Base-by-base conservation (phyloP, 768 basidiomycete genomes). In the Boletus subparvulus region DNA sequence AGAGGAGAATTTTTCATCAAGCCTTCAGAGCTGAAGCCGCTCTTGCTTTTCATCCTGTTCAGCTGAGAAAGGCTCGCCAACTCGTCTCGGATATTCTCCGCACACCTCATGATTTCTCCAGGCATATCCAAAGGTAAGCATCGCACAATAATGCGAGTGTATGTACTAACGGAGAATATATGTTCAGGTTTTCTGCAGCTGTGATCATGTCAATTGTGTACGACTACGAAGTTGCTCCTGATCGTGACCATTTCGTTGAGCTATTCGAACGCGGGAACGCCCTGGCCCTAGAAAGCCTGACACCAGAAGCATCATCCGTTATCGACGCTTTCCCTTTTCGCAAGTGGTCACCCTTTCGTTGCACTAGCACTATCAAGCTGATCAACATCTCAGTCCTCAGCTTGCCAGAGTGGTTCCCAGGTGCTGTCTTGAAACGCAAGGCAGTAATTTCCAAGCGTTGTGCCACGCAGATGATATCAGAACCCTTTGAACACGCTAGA, bases 161-260 rank as follows among this genome's bases (percentile, higher is more conserved):
- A 6, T 6, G 6, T 33, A 37, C 45, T 12, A 39, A 60, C 13
- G 1, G 6, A 7, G 3, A n/a, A 41, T n/a, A 32, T 26, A 8
- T 4, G 8, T 46, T 6, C 37, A 75, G 76, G 51, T 62, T 68
- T 40, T 65, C 74, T 10, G 70, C 75, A 14, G 65, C 74, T 1
- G 69, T 77, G 2, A 67, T 77, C 41, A 64, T 80, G 53, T 70
- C 73, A 16, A 66, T 80, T 14, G 69, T 74, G 14, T 81, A 80
- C 41, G 80, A 77, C 19, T 67, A 73, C 14, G 61, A 73, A 6
- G 68, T 77, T 8, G 69, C 69, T 16, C 63, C 73, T 9, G 57
- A 68, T 33, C 69, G 70, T 1, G 78, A 79, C 47, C 65, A 68
- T 33, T 73, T 76, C 55, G 70, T 80, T 13, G 57, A 72, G 10